Evolutionary conservation across 306 rosid species (phyloP).

Genomic region (Cucumis hystrix): DNA sequence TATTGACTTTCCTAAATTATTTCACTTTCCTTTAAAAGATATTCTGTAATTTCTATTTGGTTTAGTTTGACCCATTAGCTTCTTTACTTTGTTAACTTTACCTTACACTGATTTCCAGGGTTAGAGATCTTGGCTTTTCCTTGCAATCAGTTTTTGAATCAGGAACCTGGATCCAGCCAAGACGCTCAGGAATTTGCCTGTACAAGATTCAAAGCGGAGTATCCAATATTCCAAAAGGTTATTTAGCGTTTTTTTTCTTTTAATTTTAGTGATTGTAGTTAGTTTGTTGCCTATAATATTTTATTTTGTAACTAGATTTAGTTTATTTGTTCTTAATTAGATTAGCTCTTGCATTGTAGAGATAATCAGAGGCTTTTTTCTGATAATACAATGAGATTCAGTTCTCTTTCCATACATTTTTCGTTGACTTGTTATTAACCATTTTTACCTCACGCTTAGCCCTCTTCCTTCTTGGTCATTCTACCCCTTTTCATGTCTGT

Average conservation of each 20-base stretch:
- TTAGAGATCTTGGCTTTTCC: slow-evolving; percentile 95
- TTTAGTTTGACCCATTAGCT: background rate
- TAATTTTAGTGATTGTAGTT: background rate
- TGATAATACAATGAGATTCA: background rate
- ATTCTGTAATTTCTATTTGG: background rate
- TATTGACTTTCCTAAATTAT: background rate
- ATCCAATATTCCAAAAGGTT: slow-evolving; percentile 90
- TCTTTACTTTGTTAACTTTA: background rate
- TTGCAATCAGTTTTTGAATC: slow-evolving; percentile 79
- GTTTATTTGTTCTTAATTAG: background rate
- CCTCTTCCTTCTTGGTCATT: background rate
- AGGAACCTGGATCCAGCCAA: slow-evolving; percentile 75
- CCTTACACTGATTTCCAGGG: slow-evolving; percentile 26
- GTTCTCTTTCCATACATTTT: background rate
- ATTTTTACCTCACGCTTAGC: background rate
- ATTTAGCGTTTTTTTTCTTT: background rate
- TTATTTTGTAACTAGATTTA: background rate
- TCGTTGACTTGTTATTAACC: background rate
- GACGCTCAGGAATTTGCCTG: slow-evolving; percentile 72
- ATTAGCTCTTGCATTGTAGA: background rate
- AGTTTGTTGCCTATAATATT: background rate
- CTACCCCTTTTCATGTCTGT: background rate
- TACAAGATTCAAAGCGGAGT: slow-evolving; percentile 69
- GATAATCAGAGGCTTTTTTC: background rate
- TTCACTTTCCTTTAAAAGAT: background rate